Evolutionary conservation across 1,139 yeast genomes (phyloP).

Genomic region (Geotrichum siamense): DNA sequence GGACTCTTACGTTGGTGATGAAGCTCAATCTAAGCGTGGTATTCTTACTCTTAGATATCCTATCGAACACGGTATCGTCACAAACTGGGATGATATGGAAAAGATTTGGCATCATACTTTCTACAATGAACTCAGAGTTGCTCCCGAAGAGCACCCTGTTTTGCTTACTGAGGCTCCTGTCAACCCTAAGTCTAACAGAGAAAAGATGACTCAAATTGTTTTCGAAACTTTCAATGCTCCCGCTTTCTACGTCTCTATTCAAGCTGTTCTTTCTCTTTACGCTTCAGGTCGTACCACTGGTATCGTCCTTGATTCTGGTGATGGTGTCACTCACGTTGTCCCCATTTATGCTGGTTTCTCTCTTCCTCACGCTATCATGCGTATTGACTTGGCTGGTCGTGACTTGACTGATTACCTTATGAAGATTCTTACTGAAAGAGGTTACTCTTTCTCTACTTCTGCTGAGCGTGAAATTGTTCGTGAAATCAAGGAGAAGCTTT

Average conservation of each 20-base stretch:
- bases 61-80: constrained; percentile 99
- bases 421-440: constrained; percentile 98
- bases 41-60: constrained; percentile 97
- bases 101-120: constrained; percentile 98
- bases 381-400: constrained; percentile 99
- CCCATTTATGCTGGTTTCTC: constrained; percentile 99
- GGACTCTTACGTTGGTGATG: constrained; percentile 99
- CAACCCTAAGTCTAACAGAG: constrained; percentile 99
- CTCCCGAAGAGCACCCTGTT: constrained; percentile 98
- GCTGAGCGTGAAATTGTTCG: constrained; percentile 99
- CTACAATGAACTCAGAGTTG: constrained; percentile 96
- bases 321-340: constrained; percentile 99
- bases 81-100: constrained; percentile 99
- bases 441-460: constrained; percentile 96
- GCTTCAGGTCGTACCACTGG: constrained; percentile 99
- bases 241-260: constrained; percentile 97
- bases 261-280: constrained; percentile 95
- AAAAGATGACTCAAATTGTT: constrained; percentile 98
- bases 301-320: constrained; percentile 99
- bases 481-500: constrained; percentile 98
- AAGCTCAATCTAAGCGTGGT: constrained; percentile 99
- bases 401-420: constrained; percentile 97
- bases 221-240: constrained; percentile 99
- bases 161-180: constrained; percentile 98
- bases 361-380: constrained; percentile 95